These are phyloP conservation scores for Colletotrichum karsti DNA, from an alignment of 2,329 filamentous ascomycete genomes.

Conservation along the genomic window DNA sequence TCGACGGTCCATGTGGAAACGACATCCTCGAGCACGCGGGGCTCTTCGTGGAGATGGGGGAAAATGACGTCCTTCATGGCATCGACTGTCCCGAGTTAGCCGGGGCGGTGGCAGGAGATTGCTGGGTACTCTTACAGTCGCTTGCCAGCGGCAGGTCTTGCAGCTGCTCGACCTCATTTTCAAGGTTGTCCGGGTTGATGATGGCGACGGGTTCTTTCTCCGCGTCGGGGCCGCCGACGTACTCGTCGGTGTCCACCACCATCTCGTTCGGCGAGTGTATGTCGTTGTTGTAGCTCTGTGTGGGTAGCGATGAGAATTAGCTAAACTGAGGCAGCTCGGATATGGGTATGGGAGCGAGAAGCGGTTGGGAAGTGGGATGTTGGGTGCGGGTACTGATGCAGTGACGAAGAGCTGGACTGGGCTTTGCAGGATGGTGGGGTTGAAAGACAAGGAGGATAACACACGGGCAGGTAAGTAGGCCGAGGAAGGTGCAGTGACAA, in stretches of 20 bases:
- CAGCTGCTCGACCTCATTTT: constrained; percentile 56
- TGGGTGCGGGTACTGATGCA: background rate
- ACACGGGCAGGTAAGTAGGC: no score
- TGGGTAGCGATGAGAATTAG: constrained; percentile 5
- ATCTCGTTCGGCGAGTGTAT: constrained; percentile 65
- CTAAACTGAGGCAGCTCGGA: background rate
- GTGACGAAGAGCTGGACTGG: constrained; percentile 8
- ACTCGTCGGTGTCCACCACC: constrained; percentile 64
- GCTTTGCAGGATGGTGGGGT: constrained; percentile 19
- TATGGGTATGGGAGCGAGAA: no score
- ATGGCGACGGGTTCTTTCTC: constrained; percentile 63
- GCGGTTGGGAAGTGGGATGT: background rate
- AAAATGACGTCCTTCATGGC: constrained; percentile 86
- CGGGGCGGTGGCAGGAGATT: background rate
- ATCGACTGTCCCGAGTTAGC: constrained; percentile 66
- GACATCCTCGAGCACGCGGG: constrained; percentile 80
- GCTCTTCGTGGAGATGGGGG: constrained; percentile 75
- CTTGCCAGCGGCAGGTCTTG: constrained; percentile 59
- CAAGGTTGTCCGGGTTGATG: constrained; percentile 61
- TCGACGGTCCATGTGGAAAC: constrained; percentile 88
- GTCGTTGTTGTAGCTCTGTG: constrained; percentile 58
- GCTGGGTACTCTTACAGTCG: constrained; percentile 55
- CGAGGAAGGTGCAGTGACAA: background rate
- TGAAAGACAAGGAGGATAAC: background rate
- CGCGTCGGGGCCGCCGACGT: constrained; percentile 56